Conservation (phyloP, 73 alveolate genomes). For the Stentor roeselii region DNA sequence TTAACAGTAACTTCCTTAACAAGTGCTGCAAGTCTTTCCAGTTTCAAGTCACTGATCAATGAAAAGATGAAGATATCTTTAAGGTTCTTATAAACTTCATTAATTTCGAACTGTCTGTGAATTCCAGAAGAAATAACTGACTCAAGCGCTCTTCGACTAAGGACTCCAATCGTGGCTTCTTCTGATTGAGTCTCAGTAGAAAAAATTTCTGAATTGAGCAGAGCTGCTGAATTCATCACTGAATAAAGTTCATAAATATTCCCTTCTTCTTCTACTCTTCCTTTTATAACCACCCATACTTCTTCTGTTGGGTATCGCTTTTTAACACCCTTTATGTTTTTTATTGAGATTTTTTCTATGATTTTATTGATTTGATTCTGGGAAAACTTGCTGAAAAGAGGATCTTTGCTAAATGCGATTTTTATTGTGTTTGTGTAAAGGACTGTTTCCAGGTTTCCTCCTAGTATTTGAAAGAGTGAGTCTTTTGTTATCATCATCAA, state of each 20-base stretch:
- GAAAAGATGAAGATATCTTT: conserved; percentile 36
- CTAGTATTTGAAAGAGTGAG: conserved; percentile 40
- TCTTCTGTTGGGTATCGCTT: background rate
- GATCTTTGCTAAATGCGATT: conserved; percentile 36
- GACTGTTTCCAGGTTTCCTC: conserved; percentile 38
- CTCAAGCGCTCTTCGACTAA: background rate
- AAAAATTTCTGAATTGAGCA: background rate
- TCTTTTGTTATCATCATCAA: conserved; percentile 47
- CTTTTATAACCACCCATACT: background rate
- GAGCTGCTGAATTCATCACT: background rate
- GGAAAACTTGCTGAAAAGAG: conserved; percentile 16
- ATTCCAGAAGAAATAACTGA: background rate
- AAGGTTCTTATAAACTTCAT: conserved; percentile 17
- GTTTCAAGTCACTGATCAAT: conserved; percentile 31
- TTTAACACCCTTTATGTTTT: background rate
- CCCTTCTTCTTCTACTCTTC: background rate
- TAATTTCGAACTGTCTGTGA: background rate
- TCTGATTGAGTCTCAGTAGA: background rate
- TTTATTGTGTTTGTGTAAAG: conserved; percentile 40
- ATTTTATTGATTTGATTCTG: conserved; percentile 22
- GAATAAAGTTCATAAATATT: background rate
- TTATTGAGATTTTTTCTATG: conserved; percentile 18
- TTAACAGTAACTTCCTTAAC: conserved; percentile 22
- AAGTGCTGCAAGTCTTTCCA: conserved; percentile 34
- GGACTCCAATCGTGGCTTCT: background rate